Evolutionary conservation across 1,139 yeast species (phyloP), one percentile per base, ranked within the genome.

Genomic region (Saccharomyces hybrid): DNA sequence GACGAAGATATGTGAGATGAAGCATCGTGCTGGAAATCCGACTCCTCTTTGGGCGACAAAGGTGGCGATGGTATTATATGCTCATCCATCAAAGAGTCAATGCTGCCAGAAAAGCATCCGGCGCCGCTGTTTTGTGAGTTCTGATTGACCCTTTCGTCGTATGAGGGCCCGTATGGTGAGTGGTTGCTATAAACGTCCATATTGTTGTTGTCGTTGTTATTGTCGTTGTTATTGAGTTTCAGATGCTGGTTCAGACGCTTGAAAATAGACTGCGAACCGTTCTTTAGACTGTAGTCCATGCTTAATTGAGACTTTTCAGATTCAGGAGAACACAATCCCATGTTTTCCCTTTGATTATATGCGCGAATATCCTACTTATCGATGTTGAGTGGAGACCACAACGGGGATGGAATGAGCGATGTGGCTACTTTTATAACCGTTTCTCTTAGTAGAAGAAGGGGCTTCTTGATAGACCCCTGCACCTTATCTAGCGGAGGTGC

Each of bases 11-110:
- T 11, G 25, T 9, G 44, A 1, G 44, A 5, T 20, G 25, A 16
- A 6, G 8, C 25, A 38, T 38, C 23, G 23, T 44, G 51, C 28
- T 34, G 11, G 42, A 44, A 44, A 42, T 34, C 26, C 47, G 48
- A 16, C 49, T 49, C 54, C 47, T 57, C 23, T 47, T 60, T 61
- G 38, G 70, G 70, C 6, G 70, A 67, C 49, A 66, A 55, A 5
- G 70, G 70, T 6, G 70, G 70, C 23, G 70, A 67, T 1, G 68
- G 70, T 11, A 67, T 64, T 41, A 58, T 54, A 20, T 57, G 58
- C 32, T 61, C 66, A 47, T 62, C 63, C n/a, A 56, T 47, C 16
- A 55, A 31, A 2, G 57, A 25, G 47, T 61, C 58, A 47, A 51
- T 28, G 48, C 54, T 50, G 31, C 55, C 51, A 27, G 50, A 46